Evolutionary conservation across 805 yeast genomes (phyloP), one percentile per base, ranked within the genome.

Genomic region (Cephaloascus fragrans): DNA sequence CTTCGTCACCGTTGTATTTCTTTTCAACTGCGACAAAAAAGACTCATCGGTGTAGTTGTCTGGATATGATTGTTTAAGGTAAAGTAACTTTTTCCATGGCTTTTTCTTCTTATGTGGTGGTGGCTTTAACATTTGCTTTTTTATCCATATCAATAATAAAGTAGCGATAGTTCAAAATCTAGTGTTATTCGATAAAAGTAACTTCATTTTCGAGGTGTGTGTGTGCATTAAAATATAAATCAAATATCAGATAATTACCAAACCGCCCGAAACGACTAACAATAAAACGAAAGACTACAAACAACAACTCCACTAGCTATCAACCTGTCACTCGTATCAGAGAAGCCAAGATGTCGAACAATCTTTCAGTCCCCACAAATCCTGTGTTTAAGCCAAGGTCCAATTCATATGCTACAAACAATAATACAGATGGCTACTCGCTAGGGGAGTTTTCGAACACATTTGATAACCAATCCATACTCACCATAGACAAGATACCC

Each of bases 11-110:
- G 89, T 79, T 19, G 87, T 67, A 59, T 87, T 87, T 32, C 93
- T 64, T 46, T 76, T 76, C 43, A 87, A 67, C 53, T 83, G 94
- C 3, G 87, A 77, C n/a, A 89, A 65, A 53, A 90, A 90, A 3
- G 88, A 72, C 2, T 64, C 60, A 53, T 88, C 94, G 2, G 95
- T 90, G 59, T 85, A 86, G 57, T 89, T 93, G 56, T 90, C 98
- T 0, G 95, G 94, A 52, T 79, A 89, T 12, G 83, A 83, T 55
- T 89, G 96, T 41, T 74, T 71, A 26, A 83, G 72, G 81, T 95
- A 93, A 10, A 90, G 69, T 31, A 88, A 73, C 51, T 93, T 83
- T 50, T 81, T 73, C 97, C 97, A 89, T 18, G 77, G 77, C 29
- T 55, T 48, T 37, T 19, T 41, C 47, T 44, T 23, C 6, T 6